Evolutionary conservation across 139 green algal species (phyloP).

Genomic region (Chara braunii): DNA sequence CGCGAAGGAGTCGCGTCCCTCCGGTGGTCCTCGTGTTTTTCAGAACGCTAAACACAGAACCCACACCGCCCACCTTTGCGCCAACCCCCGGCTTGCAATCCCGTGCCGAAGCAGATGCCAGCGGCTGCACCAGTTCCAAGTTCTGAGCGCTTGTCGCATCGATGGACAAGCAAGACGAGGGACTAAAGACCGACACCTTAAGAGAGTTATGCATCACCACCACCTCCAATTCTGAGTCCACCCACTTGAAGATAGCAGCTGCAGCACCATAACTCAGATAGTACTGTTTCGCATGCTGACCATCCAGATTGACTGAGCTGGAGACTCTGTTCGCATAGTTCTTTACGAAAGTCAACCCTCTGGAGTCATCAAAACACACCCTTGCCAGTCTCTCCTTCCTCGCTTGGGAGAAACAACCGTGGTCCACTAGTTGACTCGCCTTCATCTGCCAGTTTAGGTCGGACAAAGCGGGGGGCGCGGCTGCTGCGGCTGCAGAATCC

Average conservation of each 20-base stretch:
- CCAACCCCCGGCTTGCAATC: no score
- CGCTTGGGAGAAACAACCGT: no score
- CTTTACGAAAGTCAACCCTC: no score
- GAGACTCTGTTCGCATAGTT: no score
- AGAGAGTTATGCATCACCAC: slow-evolving; percentile 24
- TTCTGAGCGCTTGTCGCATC: slow-evolving; percentile 33
- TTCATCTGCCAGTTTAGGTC: no score
- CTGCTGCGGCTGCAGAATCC: no score
- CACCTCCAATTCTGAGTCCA: slow-evolving; percentile 30
- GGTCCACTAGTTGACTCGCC: no score
- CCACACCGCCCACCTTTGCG: no score
- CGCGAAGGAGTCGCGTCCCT: slow-evolving; percentile 56
- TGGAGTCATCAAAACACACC: no score
- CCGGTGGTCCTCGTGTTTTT: slow-evolving; percentile 34
- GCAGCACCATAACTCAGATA: slow-evolving; percentile 29
- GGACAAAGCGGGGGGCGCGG: no score
- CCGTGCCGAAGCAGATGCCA: slow-evolving; percentile 1
- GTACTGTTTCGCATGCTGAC: slow-evolving; percentile 32
- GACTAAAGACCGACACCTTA: no score
- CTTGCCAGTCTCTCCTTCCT: no score
- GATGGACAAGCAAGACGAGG: slow-evolving; percentile 23
- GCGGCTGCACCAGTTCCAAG: slow-evolving; percentile 27
- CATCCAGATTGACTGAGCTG: slow-evolving; percentile 15
- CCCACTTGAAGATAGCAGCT: slow-evolving; percentile 33
- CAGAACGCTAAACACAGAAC: slow-evolving; percentile 38